Evolutionary conservation across 768 basidiomycete species (phyloP).

Genomic region (Hericium erinaceus): DNA sequence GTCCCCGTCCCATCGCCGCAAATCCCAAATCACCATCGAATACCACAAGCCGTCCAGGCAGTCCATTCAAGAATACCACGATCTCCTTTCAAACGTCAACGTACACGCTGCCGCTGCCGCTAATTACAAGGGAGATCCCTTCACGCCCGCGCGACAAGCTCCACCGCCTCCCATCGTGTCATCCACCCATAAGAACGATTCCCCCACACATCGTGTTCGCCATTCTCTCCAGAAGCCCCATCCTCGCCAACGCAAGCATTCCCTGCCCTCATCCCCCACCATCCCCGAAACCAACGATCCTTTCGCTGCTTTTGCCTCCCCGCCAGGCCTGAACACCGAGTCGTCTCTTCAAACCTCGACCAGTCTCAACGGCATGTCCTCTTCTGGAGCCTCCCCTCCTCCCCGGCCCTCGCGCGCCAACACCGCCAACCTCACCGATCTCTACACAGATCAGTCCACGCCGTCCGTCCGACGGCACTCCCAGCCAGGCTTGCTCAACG

Average conservation of each 20-base stretch:
- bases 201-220: conserved; percentile 19
- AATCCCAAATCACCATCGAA: conserved; percentile 43
- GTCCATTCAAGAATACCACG: conserved; percentile 70
- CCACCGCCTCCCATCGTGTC: conserved; percentile 32
- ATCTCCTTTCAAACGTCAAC: conserved; percentile 55
- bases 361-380: conserved; percentile 20
- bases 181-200: conserved; percentile 7
- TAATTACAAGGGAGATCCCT: conserved; percentile 27
- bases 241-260: conserved; percentile 22
- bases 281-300: conserved; percentile 30
- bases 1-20: conserved; percentile 10
- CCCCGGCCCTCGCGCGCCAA: conserved; percentile 79
- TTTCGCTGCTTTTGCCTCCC: conserved; percentile 22
- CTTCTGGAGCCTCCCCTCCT: conserved; percentile 42
- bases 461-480: conserved; percentile 44
- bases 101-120: conserved; percentile 45
- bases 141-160: conserved; percentile 36
- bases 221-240: conserved; percentile 24
- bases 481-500: conserved; percentile 26
- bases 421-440: conserved; percentile 71
- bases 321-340: conserved; percentile 15
- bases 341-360: conserved; percentile 18
- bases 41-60: conserved; percentile 68
- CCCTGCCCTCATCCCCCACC: conserved; percentile 23
- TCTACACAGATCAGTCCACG: conserved; percentile 40